Evolutionary conservation across 208 protist genomes (phyloP).

Genomic region (Strigomonas oncopelti): DNA sequence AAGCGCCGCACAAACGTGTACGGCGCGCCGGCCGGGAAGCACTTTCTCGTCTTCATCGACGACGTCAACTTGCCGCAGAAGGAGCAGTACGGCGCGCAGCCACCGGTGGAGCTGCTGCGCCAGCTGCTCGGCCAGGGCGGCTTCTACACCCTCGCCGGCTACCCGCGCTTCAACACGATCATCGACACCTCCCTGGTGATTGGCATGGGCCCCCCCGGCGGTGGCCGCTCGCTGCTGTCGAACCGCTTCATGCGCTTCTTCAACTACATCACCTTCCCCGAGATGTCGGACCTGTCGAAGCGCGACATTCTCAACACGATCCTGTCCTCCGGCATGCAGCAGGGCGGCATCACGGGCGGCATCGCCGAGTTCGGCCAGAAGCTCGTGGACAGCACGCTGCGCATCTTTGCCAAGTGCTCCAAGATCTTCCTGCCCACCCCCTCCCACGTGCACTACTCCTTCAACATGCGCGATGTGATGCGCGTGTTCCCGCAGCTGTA

Average conservation of each 20-base stretch:
- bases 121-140: slow-evolving; percentile 91
- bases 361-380: slow-evolving; percentile 41
- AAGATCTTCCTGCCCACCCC: slow-evolving; percentile 95
- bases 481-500: slow-evolving; percentile 97
- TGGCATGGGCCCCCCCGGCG: slow-evolving; percentile 97
- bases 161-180: slow-evolving; percentile 88
- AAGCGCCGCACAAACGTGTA: slow-evolving; percentile 91
- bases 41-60: slow-evolving; percentile 92
- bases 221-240: slow-evolving; percentile 93
- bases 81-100: slow-evolving; percentile 92
- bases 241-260: slow-evolving; percentile 97
- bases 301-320: slow-evolving; percentile 94
- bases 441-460: slow-evolving; percentile 98
- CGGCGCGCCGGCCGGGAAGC: slow-evolving; percentile 86
- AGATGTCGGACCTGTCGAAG: slow-evolving; percentile 93
- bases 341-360: slow-evolving; percentile 60
- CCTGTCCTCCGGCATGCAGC: slow-evolving; percentile 79
- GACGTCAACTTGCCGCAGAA: slow-evolving; percentile 90
- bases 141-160: slow-evolving; percentile 80
- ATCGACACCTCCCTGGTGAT: slow-evolving; percentile 93
- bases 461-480: slow-evolving; percentile 98
- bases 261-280: slow-evolving; percentile 95
- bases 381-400: slow-evolving; percentile 89
- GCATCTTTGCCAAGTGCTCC: slow-evolving; percentile 89
- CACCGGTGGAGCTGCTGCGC: slow-evolving; percentile 89